Conservation (phyloP, 1,284 basidiomycete genomes). For the Sanguinoderma infundibulare region DNA sequence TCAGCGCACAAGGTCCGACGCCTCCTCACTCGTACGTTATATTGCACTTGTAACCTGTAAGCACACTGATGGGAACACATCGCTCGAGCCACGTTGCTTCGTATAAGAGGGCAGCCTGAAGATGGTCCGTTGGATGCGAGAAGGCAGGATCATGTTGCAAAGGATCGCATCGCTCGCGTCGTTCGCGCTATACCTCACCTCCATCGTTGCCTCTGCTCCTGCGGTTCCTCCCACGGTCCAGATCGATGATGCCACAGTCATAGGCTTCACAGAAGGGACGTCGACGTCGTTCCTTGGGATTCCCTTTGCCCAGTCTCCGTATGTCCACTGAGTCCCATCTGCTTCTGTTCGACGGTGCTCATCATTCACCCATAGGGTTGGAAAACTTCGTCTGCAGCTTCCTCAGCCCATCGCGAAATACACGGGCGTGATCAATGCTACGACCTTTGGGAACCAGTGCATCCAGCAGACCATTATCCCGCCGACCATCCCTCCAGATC, state of each 20-base stretch:
- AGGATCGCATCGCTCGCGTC: too few relatives aligned
- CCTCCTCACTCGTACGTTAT: too few relatives aligned
- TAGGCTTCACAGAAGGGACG: conserved; percentile 11
- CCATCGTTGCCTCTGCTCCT: too few relatives aligned
- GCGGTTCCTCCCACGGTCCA: background rate
- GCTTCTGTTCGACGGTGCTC: background rate
- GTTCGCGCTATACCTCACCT: too few relatives aligned
- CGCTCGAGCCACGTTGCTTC: too few relatives aligned
- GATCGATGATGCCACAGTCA: background rate
- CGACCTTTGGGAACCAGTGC: conserved; percentile 49
- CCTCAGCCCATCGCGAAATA: conserved; percentile 48
- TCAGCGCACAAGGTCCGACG: too few relatives aligned
- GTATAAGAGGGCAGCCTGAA: too few relatives aligned
- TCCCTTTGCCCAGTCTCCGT: conserved; percentile 53
- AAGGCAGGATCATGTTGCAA: too few relatives aligned
- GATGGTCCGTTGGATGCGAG: too few relatives aligned
- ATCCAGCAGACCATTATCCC: conserved; percentile 54
- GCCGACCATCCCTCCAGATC: conserved; percentile 22
- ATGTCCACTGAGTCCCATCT: conserved; percentile 11
- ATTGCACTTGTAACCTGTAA: too few relatives aligned
- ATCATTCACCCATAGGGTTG: conserved; percentile 16
- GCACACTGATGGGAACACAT: too few relatives aligned
- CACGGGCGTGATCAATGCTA: conserved; percentile 43
- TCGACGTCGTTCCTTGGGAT: conserved; percentile 53
- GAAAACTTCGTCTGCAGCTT: conserved; percentile 44